Evolutionary conservation across 306 rosid species (phyloP), one percentile per base, ranked within the genome.

Genomic region (Argentina anserina): DNA sequence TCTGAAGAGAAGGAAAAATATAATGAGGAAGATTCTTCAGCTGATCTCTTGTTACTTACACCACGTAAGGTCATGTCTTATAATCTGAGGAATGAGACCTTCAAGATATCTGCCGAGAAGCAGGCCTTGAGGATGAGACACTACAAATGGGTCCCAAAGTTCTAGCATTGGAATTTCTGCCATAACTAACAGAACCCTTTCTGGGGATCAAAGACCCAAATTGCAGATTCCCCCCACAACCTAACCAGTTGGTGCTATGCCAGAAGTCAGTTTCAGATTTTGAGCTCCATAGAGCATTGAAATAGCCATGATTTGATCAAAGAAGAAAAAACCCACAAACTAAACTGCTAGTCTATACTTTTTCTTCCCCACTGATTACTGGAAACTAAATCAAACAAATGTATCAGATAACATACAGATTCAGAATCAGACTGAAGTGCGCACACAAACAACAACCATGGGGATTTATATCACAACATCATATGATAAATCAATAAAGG

Each of bases 201-300:
- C 76, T 81, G 46, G 88, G 89, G 41, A 82, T n/a, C n/a, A n/a
- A 78, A 45, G 33, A 47, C 72, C 59, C 75, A 28, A 77, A 75
- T 17, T 78, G 83, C 17, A 78, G 80, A 72, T 81, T 84, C 2
- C 89, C 80, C 0, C 50, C 58, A 75, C 84, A 88, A 58, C 88
- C 76, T 17, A 89, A 78, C 28, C 82, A 1, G 76, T 87, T 76
- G 87, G 92, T 80, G 81, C 55, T 73, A 62, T 81, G 52, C 59
- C 70, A 28, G 76, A 60, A 23, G 80, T 72, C 39, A 86, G 82
- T 6, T 86, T 70, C 46, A 86, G 88, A 78, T 78, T 87, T 67
- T 85, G 90, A 47, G 92, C 83, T 80, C 93, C 97, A 78, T 40
- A 82, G 34, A 90, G 86, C 89, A 85, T 86, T 9, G 90, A 67